Evolutionary conservation across 352 stramenopile species (phyloP), one percentile per base, ranked within the genome.

Genomic region (Globisporangium echinulatum): DNA sequence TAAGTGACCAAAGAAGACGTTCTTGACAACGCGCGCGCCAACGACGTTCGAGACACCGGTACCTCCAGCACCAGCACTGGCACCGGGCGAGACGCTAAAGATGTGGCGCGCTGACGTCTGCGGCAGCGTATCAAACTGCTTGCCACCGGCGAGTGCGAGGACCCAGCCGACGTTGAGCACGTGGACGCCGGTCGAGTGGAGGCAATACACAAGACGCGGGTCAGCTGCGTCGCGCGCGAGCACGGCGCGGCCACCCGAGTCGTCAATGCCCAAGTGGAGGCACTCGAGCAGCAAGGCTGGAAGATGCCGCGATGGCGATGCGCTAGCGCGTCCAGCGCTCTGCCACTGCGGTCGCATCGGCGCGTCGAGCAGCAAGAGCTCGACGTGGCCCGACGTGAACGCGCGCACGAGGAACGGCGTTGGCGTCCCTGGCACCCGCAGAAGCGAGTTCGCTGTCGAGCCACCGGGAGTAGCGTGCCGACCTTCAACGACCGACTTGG

Each of bases 81-180:
- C 71, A 40, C 61, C 65, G 5, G 84, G 82, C 9, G 82, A 88
- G 9, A 94, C 70, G 59, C 82, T 84, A 57, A 94, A 91, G 42
- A 92, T 75, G 56, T 90, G 84, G 15, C 82, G 82, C 49, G 83
- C 84, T 17, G 82, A 80, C 56, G 71, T 90, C 57, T 83, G 86
- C 10, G 83, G 79, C 4, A 90, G 63, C 14, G 69, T 62, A 9
- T 70, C 70, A 44, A 89, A 88, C 52, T 81, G 67, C 49, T 89
- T 88, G 13, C 79, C 78, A 0, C 71, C 68, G 2, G 77, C 73
- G 9, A 90, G 70, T 17, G 71, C 66, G 56, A 80, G 75, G 7
- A 88, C 79, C 82, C 82, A 94, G 59, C 69, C 74, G 49, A 91
- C 63, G 58, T 94, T 90, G 50, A 92, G 68, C 40, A 90, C 77